Evolutionary conservation across 495 filamentous ascomycete species (phyloP).

Genomic region (Rhypophila decipiens): DNA sequence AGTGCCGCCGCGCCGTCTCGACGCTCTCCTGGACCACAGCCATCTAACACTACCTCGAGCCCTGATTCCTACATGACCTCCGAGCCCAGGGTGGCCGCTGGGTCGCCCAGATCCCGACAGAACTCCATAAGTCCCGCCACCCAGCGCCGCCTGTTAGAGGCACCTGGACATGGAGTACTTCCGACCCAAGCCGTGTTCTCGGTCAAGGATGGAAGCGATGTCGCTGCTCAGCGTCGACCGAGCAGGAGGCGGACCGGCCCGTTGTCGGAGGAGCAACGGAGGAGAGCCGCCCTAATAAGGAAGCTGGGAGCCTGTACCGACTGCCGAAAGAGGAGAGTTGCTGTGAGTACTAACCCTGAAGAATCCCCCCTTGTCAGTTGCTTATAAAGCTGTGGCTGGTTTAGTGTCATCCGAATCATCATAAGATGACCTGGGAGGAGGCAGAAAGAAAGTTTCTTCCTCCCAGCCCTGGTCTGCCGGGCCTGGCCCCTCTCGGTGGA

Average conservation of each 20-base stretch:
- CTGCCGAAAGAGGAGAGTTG: constrained; percentile 42
- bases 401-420: constrained; percentile 45
- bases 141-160: too few relatives aligned
- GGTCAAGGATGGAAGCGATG: constrained; percentile 40
- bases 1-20: constrained; percentile 35
- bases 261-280: constrained; percentile 37
- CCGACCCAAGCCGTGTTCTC: constrained; percentile 39
- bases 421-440: constrained; percentile 46
- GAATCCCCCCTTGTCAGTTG: neutral
- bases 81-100: too few relatives aligned
- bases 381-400: constrained; percentile 3
- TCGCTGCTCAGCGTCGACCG: constrained; percentile 35
- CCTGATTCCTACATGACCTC: too few relatives aligned
- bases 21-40: too few relatives aligned
- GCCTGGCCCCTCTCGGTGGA: constrained; percentile 26
- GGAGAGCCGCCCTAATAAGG: constrained; percentile 42
- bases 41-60: too few relatives aligned
- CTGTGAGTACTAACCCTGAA: constrained; percentile 28
- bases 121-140: too few relatives aligned
- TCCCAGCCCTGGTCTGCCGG: constrained; percentile 11
- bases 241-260: constrained; percentile 43
- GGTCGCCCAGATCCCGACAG: too few relatives aligned
- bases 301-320: constrained; percentile 44
- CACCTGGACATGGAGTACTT: too few relatives aligned
- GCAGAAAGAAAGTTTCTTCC: constrained; percentile 38